Base-by-base conservation (phyloP, 2,329 filamentous ascomycete genomes). In the Cryphonectria parasitica region DNA sequence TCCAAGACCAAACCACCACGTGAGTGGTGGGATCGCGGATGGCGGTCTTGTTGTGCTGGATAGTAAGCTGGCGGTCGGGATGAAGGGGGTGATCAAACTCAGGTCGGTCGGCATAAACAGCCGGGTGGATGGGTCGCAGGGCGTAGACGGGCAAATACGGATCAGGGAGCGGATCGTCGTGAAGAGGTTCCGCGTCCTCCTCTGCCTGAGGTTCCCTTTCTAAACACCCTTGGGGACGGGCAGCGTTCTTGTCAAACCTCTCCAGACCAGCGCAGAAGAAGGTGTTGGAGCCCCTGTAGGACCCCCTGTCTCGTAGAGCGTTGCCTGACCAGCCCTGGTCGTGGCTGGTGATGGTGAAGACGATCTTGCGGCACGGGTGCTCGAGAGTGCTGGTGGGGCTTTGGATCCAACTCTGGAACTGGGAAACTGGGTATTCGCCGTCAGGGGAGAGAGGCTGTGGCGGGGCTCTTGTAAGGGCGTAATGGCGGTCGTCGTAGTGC, bases 261-360 rank as follows among this genome's bases (percentile, higher is more conserved):
- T 91, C 89, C 22, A 89, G 76, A 0, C 89, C 89, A 22, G 84
- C 87, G 69, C 90, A 89, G 71, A 90, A 90, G 89, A 89, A 91
- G 0, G 89, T 89, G 79, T 80, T 89, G 0, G 89, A 87, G 2
- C 78, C 80, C 0, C 76, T 73, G 68, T 84, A 90, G 1, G 82
- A 82, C 2, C 81, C 82, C 2, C 75, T 76, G 56, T 78, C 73
- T 0, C 19, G 60, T 0, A 0, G 1, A 11, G 66, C 60, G 25
- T 52, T 63, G 58, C 25, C 19, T 0, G 78, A 72, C 83, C 84
- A 89, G 4, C 89, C 89, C 74, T 91, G 89, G 72, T 91, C 89
- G 64, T 78, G 81, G 76, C 86, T 88, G 15, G 77, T 78, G 56
- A 90, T 82, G 6, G 83, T 86, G 77, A 91, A 91, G 31, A 89